phyloP scores from a whole-genome alignment of 306 rosid species.

The Corylus avellana region DNA sequence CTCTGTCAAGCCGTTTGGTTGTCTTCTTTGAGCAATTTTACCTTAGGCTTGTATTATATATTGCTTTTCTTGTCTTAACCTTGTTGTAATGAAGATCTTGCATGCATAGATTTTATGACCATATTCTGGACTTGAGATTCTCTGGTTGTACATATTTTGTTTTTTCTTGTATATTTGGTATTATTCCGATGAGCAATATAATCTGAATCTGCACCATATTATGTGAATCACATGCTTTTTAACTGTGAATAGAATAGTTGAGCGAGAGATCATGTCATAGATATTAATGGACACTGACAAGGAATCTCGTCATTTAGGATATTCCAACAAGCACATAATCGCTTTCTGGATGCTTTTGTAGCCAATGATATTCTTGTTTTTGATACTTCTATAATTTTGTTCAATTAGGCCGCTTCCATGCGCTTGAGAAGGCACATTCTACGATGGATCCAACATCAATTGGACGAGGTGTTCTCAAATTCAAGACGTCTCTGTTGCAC shows the following conservation, averaged over 20 bases:
- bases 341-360: neutral
- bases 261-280: neutral
- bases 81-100: neutral
- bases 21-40: neutral
- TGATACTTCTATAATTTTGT: constrained; percentile 25
- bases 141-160: neutral
- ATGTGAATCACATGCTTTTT: neutral
- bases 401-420: constrained; percentile 86
- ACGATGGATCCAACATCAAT: constrained; percentile 71
- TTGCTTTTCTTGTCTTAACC: neutral
- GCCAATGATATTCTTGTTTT: constrained; percentile 5
- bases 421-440: constrained; percentile 80
- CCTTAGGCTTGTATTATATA: neutral
- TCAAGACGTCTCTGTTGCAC: constrained; percentile 83
- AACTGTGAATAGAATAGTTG: neutral
- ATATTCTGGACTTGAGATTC: neutral
- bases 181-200: neutral
- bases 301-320: neutral
- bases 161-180: neutral
- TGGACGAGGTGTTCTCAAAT: constrained; percentile 96
- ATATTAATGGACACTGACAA: neutral
- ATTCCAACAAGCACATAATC: neutral
- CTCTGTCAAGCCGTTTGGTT: neutral
- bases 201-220: neutral
- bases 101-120: neutral